A percentile compares a stretch with the other conserved stretches of the same genome.
These are phyloP conservation scores for Cystobasidiaceae sp. DNA, from an alignment of 1,284 basidiomycete species.

Conservation along the genomic window DNA sequence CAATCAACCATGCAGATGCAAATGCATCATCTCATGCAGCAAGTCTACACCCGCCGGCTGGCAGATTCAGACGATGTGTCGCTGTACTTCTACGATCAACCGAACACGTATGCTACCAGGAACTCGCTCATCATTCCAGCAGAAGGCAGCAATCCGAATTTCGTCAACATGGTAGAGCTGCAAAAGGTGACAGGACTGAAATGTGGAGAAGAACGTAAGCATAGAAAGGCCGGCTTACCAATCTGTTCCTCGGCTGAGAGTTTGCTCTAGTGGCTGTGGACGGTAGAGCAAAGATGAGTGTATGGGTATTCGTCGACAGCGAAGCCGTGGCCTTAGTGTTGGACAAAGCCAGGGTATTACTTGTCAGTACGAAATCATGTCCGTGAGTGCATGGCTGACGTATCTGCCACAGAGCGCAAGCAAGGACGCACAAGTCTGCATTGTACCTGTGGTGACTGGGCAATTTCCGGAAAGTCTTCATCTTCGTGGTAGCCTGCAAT, in stretches of 20 bases:
- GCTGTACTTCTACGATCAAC: conserved; percentile 84
- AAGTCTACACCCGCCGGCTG: conserved; percentile 62
- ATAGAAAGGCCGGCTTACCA: conserved; percentile 43
- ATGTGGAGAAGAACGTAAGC: conserved; percentile 53
- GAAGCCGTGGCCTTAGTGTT: too few relatives aligned
- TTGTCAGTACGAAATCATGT: too few relatives aligned
- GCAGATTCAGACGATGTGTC: conserved; percentile 58
- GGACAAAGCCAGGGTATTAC: too few relatives aligned
- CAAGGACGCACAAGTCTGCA: neutral
- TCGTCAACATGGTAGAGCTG: conserved; percentile 48
- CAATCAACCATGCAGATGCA: conserved; percentile 61
- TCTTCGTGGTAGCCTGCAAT: too few relatives aligned
- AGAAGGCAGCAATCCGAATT: conserved; percentile 51
- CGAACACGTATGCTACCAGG: conserved; percentile 61
- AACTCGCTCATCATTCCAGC: conserved; percentile 64
- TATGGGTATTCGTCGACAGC: too few relatives aligned
- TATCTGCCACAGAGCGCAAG: too few relatives aligned
- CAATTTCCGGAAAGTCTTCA: too few relatives aligned
- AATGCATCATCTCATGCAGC: conserved; percentile 64
- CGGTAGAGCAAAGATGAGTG: too few relatives aligned
- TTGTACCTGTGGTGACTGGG: neutral
- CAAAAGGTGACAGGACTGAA: neutral
- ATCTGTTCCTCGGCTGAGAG: too few relatives aligned
- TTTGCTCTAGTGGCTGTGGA: neutral
- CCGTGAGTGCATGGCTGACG: too few relatives aligned